Percentiles rank a stretch among this genome's conserved stretches.
Evolutionary conservation across 345 rosid species (phyloP).

Genomic region (Lepidium africanum): DNA sequence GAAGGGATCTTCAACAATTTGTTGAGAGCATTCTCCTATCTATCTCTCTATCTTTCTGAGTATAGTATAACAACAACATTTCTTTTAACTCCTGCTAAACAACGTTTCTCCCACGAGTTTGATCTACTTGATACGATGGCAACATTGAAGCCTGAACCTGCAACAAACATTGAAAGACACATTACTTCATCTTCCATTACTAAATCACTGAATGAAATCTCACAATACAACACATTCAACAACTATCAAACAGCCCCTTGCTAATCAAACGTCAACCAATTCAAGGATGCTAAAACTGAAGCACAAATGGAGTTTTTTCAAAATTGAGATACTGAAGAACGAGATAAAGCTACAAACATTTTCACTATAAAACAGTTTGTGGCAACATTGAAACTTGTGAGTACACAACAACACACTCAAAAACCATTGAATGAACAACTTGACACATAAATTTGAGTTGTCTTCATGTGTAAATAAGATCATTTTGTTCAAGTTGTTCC

Average conservation of each 20-base stretch:
- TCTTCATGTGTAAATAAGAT: background rate
- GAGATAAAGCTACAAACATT: background rate
- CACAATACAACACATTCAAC: background rate
- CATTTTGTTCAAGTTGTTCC: background rate
- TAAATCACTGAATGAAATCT: background rate
- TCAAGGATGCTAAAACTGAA: background rate
- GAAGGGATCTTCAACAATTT: conserved; percentile 10
- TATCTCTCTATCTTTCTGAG: background rate
- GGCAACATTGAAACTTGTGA: background rate
- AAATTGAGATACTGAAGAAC: too few species aligned
- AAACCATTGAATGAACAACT: background rate
- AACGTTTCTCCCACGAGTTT: conserved; percentile 11
- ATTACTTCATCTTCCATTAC: background rate
- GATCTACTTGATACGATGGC: conserved; percentile 16
- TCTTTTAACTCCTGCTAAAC: conserved; percentile 5
- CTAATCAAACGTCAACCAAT: background rate
- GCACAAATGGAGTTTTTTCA: too few species aligned
- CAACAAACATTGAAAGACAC: background rate
- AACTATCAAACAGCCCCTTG: background rate
- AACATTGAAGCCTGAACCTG: conserved; percentile 15
- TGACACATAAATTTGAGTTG: background rate
- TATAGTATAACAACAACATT: conserved; percentile 17
- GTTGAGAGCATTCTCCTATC: conserved; percentile 12
- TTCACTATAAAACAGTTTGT: background rate
- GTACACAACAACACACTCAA: background rate